Evolutionary conservation across 2,329 filamentous ascomycete species (phyloP).

Genomic region (Plectosphaerella cucumerina): DNA sequence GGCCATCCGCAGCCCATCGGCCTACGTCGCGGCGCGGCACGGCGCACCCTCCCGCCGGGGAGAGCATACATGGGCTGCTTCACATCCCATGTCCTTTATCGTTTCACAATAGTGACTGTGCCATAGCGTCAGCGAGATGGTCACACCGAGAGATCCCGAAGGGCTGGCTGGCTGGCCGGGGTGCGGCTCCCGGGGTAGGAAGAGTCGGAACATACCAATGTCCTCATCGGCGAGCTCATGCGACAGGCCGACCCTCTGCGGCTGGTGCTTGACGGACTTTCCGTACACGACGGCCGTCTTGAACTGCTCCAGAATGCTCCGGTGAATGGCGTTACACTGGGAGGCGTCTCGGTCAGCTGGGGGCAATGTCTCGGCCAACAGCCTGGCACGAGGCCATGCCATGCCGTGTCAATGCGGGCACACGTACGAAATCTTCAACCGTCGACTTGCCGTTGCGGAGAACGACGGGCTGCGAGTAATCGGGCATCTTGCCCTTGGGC

Average conservation of each 20-base stretch:
- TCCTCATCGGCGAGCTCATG: constrained; percentile 96
- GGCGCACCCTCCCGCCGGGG: too few species aligned
- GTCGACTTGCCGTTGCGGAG: constrained; percentile 78
- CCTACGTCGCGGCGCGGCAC: too few species aligned
- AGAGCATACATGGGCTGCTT: too few species aligned
- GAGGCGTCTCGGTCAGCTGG: not conserved
- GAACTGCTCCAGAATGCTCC: constrained; percentile 93
- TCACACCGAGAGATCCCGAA: too few species aligned
- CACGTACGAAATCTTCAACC: constrained; percentile 92
- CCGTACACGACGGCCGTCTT: constrained; percentile 94
- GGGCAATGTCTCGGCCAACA: constrained; percentile 30
- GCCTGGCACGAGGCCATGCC: not conserved
- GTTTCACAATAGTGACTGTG: constrained; percentile 58
- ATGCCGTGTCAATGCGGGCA: constrained; percentile 5
- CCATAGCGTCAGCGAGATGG: too few species aligned
- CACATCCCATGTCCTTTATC: constrained; percentile 35
- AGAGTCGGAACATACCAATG: constrained; percentile 64
- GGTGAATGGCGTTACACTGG: constrained; percentile 95
- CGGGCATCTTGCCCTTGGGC: constrained; percentile 90
- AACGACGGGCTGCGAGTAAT: constrained; percentile 90
- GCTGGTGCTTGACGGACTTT: constrained; percentile 97
- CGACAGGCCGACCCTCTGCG: constrained; percentile 84
- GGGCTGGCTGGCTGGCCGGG: too few species aligned
- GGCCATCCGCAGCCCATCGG: too few species aligned
- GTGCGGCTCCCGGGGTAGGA: too few species aligned